phyloP scores from a whole-genome alignment of 768 basidiomycete species.

The Mycena olivaceomarginata region DNA sequence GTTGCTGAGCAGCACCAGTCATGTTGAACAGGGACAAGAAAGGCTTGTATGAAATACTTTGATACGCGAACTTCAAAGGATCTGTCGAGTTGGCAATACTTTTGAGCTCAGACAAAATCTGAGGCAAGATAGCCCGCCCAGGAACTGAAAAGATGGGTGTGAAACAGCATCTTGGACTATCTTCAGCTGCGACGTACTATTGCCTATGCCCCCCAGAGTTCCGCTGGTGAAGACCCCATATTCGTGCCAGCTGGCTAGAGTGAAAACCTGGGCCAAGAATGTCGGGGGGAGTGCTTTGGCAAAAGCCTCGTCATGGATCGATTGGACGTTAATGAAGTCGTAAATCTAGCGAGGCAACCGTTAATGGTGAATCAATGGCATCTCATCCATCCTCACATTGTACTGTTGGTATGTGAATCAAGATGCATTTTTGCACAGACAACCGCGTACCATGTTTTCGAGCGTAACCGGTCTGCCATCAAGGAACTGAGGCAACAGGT shows the following conservation, averaged over 20 bases:
- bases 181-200: conserved; percentile 63
- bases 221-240: conserved; percentile 77
- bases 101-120: conserved; percentile 72
- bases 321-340: conserved; percentile 85
- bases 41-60: conserved; percentile 85
- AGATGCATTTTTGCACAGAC: no score
- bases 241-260: conserved; percentile 85
- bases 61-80: conserved; percentile 74
- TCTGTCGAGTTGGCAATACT: conserved; percentile 69
- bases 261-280: conserved; percentile 72
- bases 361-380: background rate
- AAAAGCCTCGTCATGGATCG: conserved; percentile 79
- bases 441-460: conserved; percentile 73
- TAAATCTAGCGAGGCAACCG: conserved; percentile 65
- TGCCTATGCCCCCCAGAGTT: conserved; percentile 75
- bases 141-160: conserved; percentile 68
- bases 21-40: conserved; percentile 88
- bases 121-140: conserved; percentile 77
- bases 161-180: background rate
- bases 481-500: conserved; percentile 68
- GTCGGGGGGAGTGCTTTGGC: conserved; percentile 64
- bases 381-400: background rate
- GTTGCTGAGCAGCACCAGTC: conserved; percentile 72
- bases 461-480: conserved; percentile 72
- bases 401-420: background rate